Evolutionary conservation across 2,329 filamentous ascomycete genomes (phyloP), one percentile per base, ranked within the genome.

Genomic region (Fusarium oxysporum): DNA sequence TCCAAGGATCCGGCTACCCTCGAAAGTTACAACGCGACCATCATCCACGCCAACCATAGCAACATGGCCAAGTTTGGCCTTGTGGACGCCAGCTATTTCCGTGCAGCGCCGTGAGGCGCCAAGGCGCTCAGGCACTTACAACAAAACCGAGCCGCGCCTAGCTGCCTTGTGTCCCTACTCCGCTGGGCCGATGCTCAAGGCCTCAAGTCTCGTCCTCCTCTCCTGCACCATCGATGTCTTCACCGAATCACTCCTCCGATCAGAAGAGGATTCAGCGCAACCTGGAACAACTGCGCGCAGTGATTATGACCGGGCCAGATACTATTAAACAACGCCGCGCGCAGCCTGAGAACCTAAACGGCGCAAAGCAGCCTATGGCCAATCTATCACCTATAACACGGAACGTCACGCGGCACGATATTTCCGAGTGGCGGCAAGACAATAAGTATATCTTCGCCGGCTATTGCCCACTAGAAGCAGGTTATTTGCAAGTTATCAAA

Each of bases 41-140:
- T 45, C 23, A 80, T 83, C 43, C 78, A 79, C 33, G 75, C 75
- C 32, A 70, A 83, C 59, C 81, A 83, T 45, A 71, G 68, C 58
- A 33, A 33, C 2, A 57, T 67, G 43, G 40, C 28, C 59, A 64
- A 64, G 4, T 67, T 67, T 17, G 23, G 11, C 8, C 78, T 78
- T 1, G 50, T 23, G 4, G 75, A 79, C 43, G 10, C 10, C 23
- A 45, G 21, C 10, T 4, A 25, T 44, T 25, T 45, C 44, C 17
- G 44, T 21, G 17, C 14, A 23, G 14, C 40, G 16, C 8, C 23
- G 40, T 10, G n/a, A 2, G 40, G 40, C 14, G 45, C 45, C 13
- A 4, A 32, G 14, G 21, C 45, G 6, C 13, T 23, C 21, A 23
- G 14, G 21, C 45, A 32, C 28, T 6, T 6, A 32, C 45, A 21